Evolutionary conservation across 2,329 filamentous ascomycete genomes (phyloP).

Genomic region (Proliferodiscus dingleyae): DNA sequence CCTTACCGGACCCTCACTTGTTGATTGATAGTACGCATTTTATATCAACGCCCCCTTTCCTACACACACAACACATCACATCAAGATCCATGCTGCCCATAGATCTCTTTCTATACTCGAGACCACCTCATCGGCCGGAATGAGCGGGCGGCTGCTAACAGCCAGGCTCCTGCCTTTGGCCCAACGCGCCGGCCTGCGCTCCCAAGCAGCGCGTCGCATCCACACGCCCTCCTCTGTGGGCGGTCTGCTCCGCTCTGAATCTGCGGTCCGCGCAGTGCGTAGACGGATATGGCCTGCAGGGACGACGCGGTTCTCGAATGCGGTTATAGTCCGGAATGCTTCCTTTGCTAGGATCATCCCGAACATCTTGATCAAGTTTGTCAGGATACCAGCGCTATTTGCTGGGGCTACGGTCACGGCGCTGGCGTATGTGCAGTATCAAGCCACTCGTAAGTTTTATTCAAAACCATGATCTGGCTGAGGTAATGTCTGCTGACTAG

Average conservation of each 20-base stretch:
- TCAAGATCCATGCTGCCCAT: constrained; percentile 9
- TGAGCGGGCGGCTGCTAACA: constrained; percentile 58
- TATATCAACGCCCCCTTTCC: constrained; percentile 7
- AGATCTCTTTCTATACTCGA: constrained; percentile 1
- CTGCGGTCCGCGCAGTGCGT: constrained; percentile 54
- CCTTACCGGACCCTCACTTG: background rate
- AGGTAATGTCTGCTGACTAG: constrained; percentile 2
- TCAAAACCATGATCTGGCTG: no score
- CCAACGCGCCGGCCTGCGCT: constrained; percentile 52
- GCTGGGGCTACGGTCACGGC: constrained; percentile 83
- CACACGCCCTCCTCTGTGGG: constrained; percentile 59
- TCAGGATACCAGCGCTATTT: constrained; percentile 83
- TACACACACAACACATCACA: constrained; percentile 16
- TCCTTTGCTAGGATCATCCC: constrained; percentile 68
- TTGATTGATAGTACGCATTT: no score
- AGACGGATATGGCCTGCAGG: constrained; percentile 72
- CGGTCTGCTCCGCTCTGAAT: constrained; percentile 63
- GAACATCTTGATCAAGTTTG: constrained; percentile 84
- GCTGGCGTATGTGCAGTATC: constrained; percentile 91
- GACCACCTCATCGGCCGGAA: constrained; percentile 19
- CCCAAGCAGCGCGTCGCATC: constrained; percentile 55
- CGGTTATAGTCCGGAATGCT: constrained; percentile 57
- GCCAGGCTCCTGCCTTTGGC: constrained; percentile 64
- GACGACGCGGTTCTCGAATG: constrained; percentile 77
- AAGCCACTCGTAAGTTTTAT: constrained; percentile 68